Evolutionary conservation across 495 filamentous ascomycete species (phyloP), one percentile per base, ranked within the genome.

Genomic region (Neurospora tetraspora): DNA sequence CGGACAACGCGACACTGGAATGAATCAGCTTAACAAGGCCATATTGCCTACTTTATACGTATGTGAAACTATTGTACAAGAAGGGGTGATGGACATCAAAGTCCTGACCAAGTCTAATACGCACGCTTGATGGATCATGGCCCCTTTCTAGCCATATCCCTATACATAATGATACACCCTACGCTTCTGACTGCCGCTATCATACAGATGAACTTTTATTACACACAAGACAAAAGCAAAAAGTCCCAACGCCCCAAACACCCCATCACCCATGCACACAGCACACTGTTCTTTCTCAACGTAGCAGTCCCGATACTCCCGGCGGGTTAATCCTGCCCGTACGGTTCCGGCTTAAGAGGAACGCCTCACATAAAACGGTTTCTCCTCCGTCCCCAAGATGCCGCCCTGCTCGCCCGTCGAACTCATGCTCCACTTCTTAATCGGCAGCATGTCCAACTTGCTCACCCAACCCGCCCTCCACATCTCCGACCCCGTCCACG

Each of bases 401-500:
- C 86, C 86, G 2, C 85, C 84, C 10, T 89, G 89, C 23, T 85
- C 82, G 18, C 82, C 84, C 27, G 74, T 74, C 38, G 86, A 80
- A 78, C 96, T 95, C 70, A 98, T 85, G 9, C 88, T 83, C 96
- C 96, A 99, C 79, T 91, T 93, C 71, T 89, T 85, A 23, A 92
- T 71, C 8, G 92, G 85, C 40, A 85, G 78, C 69, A 89, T 85
- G 31, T 81, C 83, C 37, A 94, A 75, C 27, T 86, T 84, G 20
- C 88, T 91, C 69, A 82, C 80, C 86, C 88, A 95, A 0, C 95
- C 94, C 4, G 85, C 88, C 79, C 94, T 89, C 72, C 85, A 98
- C 93, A 98, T 97, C 84, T 97, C 94, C 71, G 94, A 86, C 0
- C 92, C 96, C 6, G 94, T 87, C 96, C 96, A 99, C 1, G 92